These are phyloP conservation scores for Cucurbita maxima DNA, from an alignment of 306 rosid species.

Conservation along the genomic window DNA sequence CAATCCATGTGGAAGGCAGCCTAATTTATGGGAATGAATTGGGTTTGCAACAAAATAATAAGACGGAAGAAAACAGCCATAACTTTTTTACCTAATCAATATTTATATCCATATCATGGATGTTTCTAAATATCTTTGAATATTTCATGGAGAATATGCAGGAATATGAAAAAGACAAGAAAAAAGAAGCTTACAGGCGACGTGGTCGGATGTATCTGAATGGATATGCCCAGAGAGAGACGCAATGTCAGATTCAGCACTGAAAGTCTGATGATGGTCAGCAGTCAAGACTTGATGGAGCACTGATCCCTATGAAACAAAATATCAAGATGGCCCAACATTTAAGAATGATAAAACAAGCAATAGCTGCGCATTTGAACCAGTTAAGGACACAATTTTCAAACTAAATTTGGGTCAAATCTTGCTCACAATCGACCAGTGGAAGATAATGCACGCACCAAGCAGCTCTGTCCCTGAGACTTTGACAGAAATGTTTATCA, in stretches of 20 bases:
- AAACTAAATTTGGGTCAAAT: neutral
- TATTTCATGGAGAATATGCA: neutral
- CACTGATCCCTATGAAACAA: neutral
- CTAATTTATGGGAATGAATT: neutral
- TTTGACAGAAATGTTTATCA: constrained; percentile 1
- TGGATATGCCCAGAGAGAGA: neutral
- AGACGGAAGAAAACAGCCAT: neutral
- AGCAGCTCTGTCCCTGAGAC: neutral
- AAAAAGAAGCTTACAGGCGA: neutral
- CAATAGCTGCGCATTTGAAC: neutral
- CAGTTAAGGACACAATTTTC: neutral
- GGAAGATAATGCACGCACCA: neutral
- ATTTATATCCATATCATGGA: neutral
- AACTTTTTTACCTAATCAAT: neutral
- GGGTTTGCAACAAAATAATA: neutral
- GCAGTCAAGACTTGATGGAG: neutral
- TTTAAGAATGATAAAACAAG: neutral
- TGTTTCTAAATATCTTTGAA: neutral
- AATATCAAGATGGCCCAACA: neutral
- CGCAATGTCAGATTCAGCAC: neutral
- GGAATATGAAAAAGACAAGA: neutral
- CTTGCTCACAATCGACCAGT: neutral
- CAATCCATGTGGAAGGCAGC: neutral
- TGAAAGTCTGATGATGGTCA: neutral
- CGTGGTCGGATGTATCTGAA: neutral